Conservation (phyloP, 441 rosid species). For the Erodium trifolium region DNA sequence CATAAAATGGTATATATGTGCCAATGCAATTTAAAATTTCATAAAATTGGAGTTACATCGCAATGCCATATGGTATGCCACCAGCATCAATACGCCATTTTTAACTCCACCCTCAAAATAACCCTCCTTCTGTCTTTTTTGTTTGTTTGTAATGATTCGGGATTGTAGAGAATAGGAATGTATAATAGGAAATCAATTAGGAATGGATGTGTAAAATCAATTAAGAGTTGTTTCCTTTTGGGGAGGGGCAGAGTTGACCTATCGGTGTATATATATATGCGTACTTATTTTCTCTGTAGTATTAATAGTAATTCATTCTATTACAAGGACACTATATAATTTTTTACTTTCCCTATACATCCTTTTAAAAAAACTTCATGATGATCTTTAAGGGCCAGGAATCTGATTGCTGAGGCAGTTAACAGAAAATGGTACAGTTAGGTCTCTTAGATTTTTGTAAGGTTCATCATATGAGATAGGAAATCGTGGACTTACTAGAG, state of each 20-base stretch:
- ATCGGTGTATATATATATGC: neutral
- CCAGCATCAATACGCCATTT: neutral
- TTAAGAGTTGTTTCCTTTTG: neutral
- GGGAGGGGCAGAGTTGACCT: neutral
- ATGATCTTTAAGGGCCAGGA: neutral
- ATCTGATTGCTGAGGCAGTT: neutral
- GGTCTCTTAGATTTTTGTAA: neutral
- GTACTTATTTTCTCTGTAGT: neutral
- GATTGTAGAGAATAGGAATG: neutral
- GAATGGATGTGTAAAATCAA: neutral
- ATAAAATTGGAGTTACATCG: neutral
- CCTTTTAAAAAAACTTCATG: neutral
- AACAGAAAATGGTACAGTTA: neutral
- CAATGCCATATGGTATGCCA: neutral
- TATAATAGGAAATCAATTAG: neutral
- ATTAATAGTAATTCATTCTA: neutral
- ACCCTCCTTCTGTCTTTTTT: neutral
- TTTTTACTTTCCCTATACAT: neutral
- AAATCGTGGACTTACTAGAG: neutral
- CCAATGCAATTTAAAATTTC: neutral
- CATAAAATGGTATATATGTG: neutral
- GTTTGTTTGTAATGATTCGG: neutral
- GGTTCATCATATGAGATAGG: neutral
- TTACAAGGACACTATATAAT: neutral
- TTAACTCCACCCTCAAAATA: neutral